Base-by-base conservation (phyloP, 257 asterid species). In the Leonotis leonurus region DNA sequence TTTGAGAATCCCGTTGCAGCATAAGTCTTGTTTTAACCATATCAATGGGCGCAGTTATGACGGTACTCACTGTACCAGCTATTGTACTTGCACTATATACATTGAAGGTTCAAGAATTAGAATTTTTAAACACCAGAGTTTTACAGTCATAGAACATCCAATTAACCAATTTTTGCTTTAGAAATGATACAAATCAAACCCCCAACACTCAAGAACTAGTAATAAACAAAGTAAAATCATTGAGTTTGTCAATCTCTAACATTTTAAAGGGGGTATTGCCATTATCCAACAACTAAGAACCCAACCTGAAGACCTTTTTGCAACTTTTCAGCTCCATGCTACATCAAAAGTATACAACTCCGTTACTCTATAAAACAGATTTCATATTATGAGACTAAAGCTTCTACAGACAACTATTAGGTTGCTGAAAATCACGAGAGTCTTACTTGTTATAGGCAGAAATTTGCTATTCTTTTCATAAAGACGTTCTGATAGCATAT, bases 1-100 rank as follows among this genome's bases (percentile, higher is more conserved):
- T 56, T 46, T 75, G 75, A 25, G 97, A 86, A 67, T 85, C 89
- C 68, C 80, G 75, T 70, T 92, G 99, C 88, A 92, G 62, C 99
- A 89, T 92, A 52, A 92, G 95, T 71, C 99, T 89, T 51, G 99
- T 92, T 85, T n/a, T 92, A 59, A 92, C 83, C 93, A 85, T 82
- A 77, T 92, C 97, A 43, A 86, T 59, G 8, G 99, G 99, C 18
- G 99, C 85, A 60, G 99, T 92, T 69, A 86, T 53, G 72, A 92
- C 58, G 64, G 99, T 92, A 77, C 99, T 89, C 71, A 86, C 83
- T 1, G 75, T 69, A 59, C 99, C 97, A 25, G 97, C 93, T 48
- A 85, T 70, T 17, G 87, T 83, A 75, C 99, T 92, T 66, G 99
- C 85, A 67, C 99, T 92, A 70, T 48, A 76, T 25, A 60, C 66